Percentiles rank a stretch among this genome's conserved stretches.
Evolutionary conservation across 345 rosid genomes (phyloP).

Genomic region (Firmiana major): DNA sequence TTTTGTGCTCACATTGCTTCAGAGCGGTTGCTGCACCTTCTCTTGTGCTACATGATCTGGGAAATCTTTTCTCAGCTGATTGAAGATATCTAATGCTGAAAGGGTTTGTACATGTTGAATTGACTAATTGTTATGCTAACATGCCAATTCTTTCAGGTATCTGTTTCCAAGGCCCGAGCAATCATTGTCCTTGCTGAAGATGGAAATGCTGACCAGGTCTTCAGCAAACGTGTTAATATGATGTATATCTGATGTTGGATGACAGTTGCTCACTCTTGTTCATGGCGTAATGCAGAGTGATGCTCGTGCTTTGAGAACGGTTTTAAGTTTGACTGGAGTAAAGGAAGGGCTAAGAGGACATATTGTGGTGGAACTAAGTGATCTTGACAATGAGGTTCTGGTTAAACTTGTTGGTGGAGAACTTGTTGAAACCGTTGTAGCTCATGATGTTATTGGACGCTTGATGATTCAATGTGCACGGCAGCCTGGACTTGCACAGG

Average conservation of each 20-base stretch:
- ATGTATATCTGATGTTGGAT: conserved; percentile 12
- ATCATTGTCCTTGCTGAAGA: conserved; percentile 71
- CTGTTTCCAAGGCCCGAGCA: conserved; percentile 75
- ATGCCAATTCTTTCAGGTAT: conserved; percentile 39
- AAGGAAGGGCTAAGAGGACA: conserved; percentile 74
- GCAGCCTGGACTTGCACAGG: conserved; percentile 82
- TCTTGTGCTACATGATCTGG: neutral
- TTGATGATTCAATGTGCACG: conserved; percentile 85
- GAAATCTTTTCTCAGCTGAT: neutral
- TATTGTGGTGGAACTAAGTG: conserved; percentile 71
- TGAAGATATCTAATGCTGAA: neutral
- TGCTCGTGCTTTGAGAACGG: conserved; percentile 78
- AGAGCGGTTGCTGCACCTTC: conserved; percentile 7
- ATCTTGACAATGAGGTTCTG: conserved; percentile 73
- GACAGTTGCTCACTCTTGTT: conserved; percentile 19
- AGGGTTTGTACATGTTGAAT: neutral
- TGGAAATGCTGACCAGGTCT: conserved; percentile 85
- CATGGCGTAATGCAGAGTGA: conserved; percentile 50
- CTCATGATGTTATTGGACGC: conserved; percentile 81
- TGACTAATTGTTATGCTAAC: conserved; percentile 13
- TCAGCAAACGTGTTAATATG: conserved; percentile 11
- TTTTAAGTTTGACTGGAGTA: conserved; percentile 68
- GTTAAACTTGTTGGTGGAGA: conserved; percentile 81
- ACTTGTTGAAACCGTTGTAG: conserved; percentile 72
- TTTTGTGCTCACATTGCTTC: neutral